Base-by-base conservation (phyloP, 768 basidiomycete species). In the Trametes punicea region DNA sequence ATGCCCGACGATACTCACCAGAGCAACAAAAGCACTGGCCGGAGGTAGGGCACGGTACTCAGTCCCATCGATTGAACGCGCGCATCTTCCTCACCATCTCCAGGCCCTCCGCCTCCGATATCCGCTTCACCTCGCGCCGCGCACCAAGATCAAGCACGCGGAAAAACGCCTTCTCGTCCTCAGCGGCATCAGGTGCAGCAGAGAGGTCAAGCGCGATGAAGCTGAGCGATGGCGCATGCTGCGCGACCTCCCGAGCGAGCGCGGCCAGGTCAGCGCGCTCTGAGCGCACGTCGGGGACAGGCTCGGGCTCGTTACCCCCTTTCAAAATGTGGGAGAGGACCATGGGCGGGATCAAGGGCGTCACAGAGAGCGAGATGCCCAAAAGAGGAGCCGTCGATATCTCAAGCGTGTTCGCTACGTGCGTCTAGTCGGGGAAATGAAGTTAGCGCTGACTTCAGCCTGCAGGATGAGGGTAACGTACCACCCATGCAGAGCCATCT, bases 401-500 rank as follows among this genome's bases (percentile, higher is more conserved):
- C 4, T 41, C 13, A 7, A 59, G 53, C 21, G 42, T 26, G 33
- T 53, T 44, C 6, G 58, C 33, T 1, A 59, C 53, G 23, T 51
- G 45, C 2, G 16, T 40, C 57, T 58, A 20, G 29, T 3, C 13
- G 30, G 16, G 18, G 15, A 34, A 21, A 18, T 4, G 2, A 26
- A 21, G 38, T 41, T 6, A 34, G 29, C 26, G 16, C 11, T 5
- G 8, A 16, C 13, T 11, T 18, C 2, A 25, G 2, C 4, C 21
- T 9, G 25, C n/a, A 9, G 13, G 16, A 36, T n/a, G 21, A 23
- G 20, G 23, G 16, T 9, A 23, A 42, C 61, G 18, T 40, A 64
- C 62, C 53, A 55, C 56, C 59, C 59, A 64, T 6, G 44, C 49
- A 2, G 44, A 21, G n/a, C 46, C 47, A 2, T 53, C 52, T 16